These are phyloP conservation scores for Colletotrichum tabaci DNA, from an alignment of 2,329 filamentous ascomycete species.

Conservation along the genomic window DNA sequence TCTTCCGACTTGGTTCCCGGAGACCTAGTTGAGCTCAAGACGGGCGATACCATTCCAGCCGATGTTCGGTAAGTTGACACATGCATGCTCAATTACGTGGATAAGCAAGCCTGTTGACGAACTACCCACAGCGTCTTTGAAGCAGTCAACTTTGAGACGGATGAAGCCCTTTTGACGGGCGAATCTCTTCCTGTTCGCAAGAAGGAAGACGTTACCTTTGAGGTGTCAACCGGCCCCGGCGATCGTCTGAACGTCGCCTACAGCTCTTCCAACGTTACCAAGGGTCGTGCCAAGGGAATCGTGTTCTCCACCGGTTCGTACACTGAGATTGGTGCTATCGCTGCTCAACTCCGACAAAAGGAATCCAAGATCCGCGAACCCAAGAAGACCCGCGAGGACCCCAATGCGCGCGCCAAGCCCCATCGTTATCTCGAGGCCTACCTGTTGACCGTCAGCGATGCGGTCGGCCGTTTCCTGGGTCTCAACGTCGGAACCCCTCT, in stretches of 20 bases:
- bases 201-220: slow-evolving; percentile 63
- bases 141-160: slow-evolving; percentile 69
- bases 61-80: slow-evolving; percentile 51
- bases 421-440: slow-evolving; percentile 60
- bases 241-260: slow-evolving; percentile 75
- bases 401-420: slow-evolving; percentile 63
- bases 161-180: slow-evolving; percentile 74
- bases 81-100: neutral
- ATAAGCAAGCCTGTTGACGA: slow-evolving; percentile 60
- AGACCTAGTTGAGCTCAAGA: slow-evolving; percentile 70
- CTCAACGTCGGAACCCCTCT: slow-evolving; percentile 77
- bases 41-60: slow-evolving; percentile 59
- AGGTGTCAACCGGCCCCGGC: slow-evolving; percentile 67
- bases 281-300: slow-evolving; percentile 72
- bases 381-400: slow-evolving; percentile 59
- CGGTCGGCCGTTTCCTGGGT: slow-evolving; percentile 73
- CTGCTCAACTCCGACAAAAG: slow-evolving; percentile 69
- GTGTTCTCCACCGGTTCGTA: slow-evolving; percentile 72
- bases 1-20: slow-evolving; percentile 69
- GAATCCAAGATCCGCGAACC: slow-evolving; percentile 62
- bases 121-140: slow-evolving; percentile 57
- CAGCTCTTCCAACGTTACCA: slow-evolving; percentile 74
- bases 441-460: slow-evolving; percentile 64
- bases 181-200: slow-evolving; percentile 74
- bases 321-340: slow-evolving; percentile 76